Conservation (phyloP, 805 yeast species). For the Hanseniaspora nectarophila region DNA sequence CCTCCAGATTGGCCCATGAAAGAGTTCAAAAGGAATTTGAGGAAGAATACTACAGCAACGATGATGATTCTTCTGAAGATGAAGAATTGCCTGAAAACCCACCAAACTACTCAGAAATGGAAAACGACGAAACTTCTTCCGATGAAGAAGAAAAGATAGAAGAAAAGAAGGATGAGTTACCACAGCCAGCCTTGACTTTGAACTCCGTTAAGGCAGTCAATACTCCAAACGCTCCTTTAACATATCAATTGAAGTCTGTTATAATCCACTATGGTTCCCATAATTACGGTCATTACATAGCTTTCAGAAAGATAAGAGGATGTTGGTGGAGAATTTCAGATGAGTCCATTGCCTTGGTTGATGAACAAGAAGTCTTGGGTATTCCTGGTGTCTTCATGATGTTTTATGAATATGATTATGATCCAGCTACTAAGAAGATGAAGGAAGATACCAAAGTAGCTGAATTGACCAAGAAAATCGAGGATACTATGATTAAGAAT, state of each 20-base stretch:
- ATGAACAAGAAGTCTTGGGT: slow-evolving; percentile 65
- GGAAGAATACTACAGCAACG: slow-evolving; percentile 28
- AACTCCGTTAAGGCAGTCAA: slow-evolving; percentile 17
- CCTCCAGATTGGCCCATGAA: slow-evolving; percentile 19
- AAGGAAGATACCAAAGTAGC: slow-evolving; percentile 22
- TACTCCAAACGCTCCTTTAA: slow-evolving; percentile 34
- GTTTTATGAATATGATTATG: slow-evolving; percentile 58
- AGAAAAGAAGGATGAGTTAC: slow-evolving; percentile 14
- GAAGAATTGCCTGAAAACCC: slow-evolving; percentile 12
- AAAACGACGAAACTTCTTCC: slow-evolving; percentile 13
- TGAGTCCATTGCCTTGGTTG: slow-evolving; percentile 68
- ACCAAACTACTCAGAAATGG: slow-evolving; percentile 9
- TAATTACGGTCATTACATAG: slow-evolving; percentile 93
- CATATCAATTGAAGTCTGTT: slow-evolving; percentile 68
- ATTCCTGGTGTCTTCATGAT: slow-evolving; percentile 88
- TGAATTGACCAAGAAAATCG: slow-evolving; percentile 16
- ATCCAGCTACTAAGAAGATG: slow-evolving; percentile 25
- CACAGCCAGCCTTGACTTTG: slow-evolving; percentile 16
- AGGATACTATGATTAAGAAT: slow-evolving; percentile 14
- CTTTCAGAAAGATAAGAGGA: slow-evolving; percentile 68
- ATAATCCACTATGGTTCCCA: slow-evolving; percentile 92
- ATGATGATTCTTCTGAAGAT: slow-evolving; percentile 22
- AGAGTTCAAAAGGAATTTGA: slow-evolving; percentile 26
- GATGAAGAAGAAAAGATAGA: slow-evolving; percentile 14
- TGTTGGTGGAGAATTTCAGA: slow-evolving; percentile 95